Percentiles rank a stretch among this genome's conserved stretches.
phyloP scores from a whole-genome alignment of 176 grass and related monocot genomes.

The Melocanna baccifera region DNA sequence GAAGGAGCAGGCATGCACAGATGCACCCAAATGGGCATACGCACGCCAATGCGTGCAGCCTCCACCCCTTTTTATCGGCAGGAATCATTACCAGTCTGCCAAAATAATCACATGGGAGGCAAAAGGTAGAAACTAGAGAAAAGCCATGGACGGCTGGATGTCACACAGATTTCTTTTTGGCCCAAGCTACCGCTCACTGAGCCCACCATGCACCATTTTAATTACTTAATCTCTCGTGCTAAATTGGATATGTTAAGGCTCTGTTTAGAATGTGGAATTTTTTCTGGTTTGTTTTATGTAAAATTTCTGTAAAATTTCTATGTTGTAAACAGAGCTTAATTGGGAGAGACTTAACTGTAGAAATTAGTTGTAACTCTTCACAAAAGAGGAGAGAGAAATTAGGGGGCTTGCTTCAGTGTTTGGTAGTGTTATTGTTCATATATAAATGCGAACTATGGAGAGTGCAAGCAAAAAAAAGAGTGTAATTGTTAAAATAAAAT shows the following conservation, averaged over 20 bases:
- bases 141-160: neutral
- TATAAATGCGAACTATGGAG: neutral
- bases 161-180: neutral
- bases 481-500: neutral
- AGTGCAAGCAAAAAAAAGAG: neutral
- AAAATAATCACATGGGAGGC: conserved; percentile 34
- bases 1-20: no score
- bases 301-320: neutral
- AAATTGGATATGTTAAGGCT: neutral
- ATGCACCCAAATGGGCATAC: neutral
- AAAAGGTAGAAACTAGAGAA: neutral
- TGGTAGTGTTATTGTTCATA: neutral
- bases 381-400: neutral
- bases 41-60: neutral
- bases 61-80: neutral
- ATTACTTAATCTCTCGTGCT: neutral
- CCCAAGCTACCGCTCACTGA: neutral
- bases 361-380: neutral
- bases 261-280: neutral
- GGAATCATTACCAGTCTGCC: conserved; percentile 24
- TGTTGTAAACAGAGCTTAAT: no score
- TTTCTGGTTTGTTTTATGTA: neutral
- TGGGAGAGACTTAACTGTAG: neutral
- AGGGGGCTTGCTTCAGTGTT: neutral
- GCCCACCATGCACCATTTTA: neutral